These are phyloP conservation scores for Withania somnifera DNA, from an alignment of 305 asterid genomes.

Conservation along the genomic window DNA sequence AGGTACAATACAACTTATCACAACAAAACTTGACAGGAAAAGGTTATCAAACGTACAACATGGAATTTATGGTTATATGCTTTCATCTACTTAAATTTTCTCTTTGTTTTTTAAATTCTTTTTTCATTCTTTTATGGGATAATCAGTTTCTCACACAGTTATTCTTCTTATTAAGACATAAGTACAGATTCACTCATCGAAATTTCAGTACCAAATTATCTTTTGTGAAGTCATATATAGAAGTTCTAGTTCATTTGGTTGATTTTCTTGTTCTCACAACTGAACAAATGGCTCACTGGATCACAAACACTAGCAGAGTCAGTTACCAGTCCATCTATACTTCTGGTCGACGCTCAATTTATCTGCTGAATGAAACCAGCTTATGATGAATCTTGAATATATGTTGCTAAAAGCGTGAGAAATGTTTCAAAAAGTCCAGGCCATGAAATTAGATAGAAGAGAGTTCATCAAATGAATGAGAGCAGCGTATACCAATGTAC, in stretches of 20 bases:
- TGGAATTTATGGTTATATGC: neutral
- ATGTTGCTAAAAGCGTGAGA: neutral
- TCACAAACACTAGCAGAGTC: neutral
- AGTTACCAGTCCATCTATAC: neutral
- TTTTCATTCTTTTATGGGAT: neutral
- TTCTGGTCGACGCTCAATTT: neutral
- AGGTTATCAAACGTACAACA: neutral
- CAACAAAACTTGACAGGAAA: neutral
- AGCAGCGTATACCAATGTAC: neutral
- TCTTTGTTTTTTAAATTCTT: neutral
- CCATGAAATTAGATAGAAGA: neutral
- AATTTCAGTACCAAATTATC: neutral
- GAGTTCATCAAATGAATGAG: neutral
- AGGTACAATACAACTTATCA: neutral
- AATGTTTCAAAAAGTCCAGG: neutral
- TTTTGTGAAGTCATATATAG: neutral
- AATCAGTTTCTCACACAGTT: neutral
- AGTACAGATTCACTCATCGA: neutral
- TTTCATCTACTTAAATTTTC: too few relatives aligned
- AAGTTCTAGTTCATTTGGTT: neutral
- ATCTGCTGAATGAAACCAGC: neutral
- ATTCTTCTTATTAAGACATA: neutral
- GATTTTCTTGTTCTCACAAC: neutral
- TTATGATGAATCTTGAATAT: neutral
- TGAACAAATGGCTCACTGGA: neutral